These are phyloP conservation scores for Boechera retrofracta DNA, from an alignment of 345 rosid genomes.

Conservation along the genomic window DNA sequence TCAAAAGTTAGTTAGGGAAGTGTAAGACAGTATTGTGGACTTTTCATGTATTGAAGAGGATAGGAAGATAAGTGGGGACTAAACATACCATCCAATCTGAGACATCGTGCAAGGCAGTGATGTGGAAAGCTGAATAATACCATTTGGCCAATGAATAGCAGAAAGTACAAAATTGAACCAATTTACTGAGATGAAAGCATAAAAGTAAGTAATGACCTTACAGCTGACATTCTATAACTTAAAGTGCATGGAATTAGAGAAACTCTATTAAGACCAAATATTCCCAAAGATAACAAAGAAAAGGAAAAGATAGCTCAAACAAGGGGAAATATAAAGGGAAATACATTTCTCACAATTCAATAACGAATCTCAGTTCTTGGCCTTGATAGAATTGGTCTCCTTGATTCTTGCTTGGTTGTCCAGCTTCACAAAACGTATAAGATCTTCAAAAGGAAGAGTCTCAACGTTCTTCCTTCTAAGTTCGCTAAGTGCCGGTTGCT, in stretches of 20 bases:
- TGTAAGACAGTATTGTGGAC: background rate
- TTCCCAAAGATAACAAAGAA: background rate
- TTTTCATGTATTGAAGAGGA: background rate
- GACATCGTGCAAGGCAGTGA: background rate
- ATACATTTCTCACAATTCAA: conserved; percentile 3
- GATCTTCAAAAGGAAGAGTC: background rate
- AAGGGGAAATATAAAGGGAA: too few species aligned
- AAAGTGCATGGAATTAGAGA: too few species aligned
- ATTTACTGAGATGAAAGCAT: background rate
- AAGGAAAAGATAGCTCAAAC: background rate
- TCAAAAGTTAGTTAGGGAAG: background rate
- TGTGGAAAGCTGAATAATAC: background rate
- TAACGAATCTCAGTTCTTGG: too few species aligned
- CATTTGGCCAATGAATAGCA: background rate
- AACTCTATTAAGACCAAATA: conserved; percentile 29
- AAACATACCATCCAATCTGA: background rate
- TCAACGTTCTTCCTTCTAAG: conserved; percentile 51
- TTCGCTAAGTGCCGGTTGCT: conserved; percentile 60
- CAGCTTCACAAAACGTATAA: too few species aligned
- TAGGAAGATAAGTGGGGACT: background rate
- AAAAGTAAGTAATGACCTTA: too few species aligned
- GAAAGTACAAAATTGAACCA: background rate
- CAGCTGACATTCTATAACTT: too few species aligned
- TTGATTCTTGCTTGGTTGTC: too few species aligned
- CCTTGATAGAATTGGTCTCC: too few species aligned